Evolutionary conservation across 768 basidiomycete species (phyloP).

Genomic region (Trametes elegans): DNA sequence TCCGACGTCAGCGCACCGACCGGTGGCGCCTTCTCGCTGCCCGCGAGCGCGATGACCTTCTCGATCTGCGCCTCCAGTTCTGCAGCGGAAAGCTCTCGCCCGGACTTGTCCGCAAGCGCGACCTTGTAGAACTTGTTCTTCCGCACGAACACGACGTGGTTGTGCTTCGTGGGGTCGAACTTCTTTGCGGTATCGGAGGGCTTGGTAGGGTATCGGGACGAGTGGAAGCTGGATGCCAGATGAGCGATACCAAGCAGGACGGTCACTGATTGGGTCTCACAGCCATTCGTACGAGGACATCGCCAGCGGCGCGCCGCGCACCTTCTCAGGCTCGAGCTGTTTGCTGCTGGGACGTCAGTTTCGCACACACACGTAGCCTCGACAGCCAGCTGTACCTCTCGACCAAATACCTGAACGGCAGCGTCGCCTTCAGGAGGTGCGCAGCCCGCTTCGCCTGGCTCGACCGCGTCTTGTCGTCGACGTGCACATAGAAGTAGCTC

Average conservation of each 20-base stretch:
- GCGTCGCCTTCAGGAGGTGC: constrained; percentile 76
- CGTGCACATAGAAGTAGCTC: constrained; percentile 93
- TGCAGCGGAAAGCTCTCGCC: constrained; percentile 68
- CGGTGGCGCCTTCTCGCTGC: constrained; percentile 37
- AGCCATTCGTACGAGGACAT: constrained; percentile 97
- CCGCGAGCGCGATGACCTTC: constrained; percentile 64
- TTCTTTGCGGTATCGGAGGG: constrained; percentile 82
- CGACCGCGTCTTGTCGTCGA: constrained; percentile 54
- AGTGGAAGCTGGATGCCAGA: constrained; percentile 67
- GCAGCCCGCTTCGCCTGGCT: constrained; percentile 75
- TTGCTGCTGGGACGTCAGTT: constrained; percentile 33
- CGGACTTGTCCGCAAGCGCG: constrained; percentile 59
- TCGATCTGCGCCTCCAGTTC: constrained; percentile 85
- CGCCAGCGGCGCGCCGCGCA: constrained; percentile 72
- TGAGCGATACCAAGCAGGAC: background rate
- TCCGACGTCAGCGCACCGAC: constrained; percentile 87
- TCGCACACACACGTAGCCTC: background rate
- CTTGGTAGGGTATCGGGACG: constrained; percentile 82
- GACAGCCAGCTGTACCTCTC: constrained; percentile 59
- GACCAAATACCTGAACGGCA: constrained; percentile 80
- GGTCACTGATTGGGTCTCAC: constrained; percentile 42
- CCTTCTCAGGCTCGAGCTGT: constrained; percentile 84
- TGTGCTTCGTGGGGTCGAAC: constrained; percentile 69
- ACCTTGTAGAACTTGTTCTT: constrained; percentile 93
- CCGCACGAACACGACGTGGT: constrained; percentile 87